Evolutionary conservation across 768 basidiomycete species (phyloP), one percentile per base, ranked within the genome.

Genomic region (Boletus reticulatus): DNA sequence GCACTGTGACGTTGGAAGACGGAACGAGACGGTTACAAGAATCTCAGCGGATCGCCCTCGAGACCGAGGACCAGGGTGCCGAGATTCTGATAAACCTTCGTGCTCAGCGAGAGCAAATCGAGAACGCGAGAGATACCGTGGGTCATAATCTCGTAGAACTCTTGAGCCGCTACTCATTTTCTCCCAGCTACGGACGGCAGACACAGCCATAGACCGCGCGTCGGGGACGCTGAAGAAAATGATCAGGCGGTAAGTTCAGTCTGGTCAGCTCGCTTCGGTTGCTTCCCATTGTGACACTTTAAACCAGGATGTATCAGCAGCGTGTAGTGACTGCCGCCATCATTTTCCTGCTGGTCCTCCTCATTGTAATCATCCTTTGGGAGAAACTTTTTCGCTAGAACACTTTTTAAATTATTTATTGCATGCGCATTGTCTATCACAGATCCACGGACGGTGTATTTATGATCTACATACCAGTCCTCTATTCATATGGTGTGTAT

Each of bases 61-160:
- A 99, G 78, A 98, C 97, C 13, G 97, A 98, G 75, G 87, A 91
- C 67, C 88, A 98, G 43, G 97, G 97, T 10, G 88, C 94, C 12
- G 94, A 94, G 63, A 98, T 99, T 62, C 69, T 99, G 61, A 71
- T 85, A 68, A 94, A 89, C 69, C 77, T 99, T 59, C 75, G 94
- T 52, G 76, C 79, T 2, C 97, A 99, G 74, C 75, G 97, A 61
- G 97, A 98, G 67, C 93, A 94, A 73, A 95, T 99, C 55, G 89
- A 94, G 76, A 89, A 95, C 68, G 83, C 96, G 24, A 76, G 96
- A 64, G 89, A 91, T 72, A 95, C 91, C 43, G 93, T 96, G 57
- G 39, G 87, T 67, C 14, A 8, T 6, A 0, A 44, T 52, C 31
- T 41, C 39, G 4, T 34, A 43, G 10, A 34, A 10, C 34, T 39